Evolutionary conservation across 2,329 filamentous ascomycete species (phyloP), one percentile per base, ranked within the genome.

Genomic region (Sclerotinia sclerotiorum): DNA sequence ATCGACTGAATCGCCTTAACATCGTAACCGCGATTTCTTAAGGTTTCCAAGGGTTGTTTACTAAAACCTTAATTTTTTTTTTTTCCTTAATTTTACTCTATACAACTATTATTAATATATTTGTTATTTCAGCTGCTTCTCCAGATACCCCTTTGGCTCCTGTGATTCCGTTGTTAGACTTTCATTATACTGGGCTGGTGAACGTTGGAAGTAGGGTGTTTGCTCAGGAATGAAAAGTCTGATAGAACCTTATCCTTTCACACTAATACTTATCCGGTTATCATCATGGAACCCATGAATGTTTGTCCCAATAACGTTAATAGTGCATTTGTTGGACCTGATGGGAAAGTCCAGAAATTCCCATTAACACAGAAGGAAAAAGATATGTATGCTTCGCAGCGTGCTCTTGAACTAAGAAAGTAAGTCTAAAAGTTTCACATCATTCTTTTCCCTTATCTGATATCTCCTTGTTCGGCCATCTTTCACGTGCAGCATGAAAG

Each of bases 371-470:
- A 32, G 69, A 73, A 63, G 73, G 70, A 44, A 70, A 75, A 49
- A 60, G 71, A 44, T 6, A 62, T 67, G 55, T 61, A 52, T 29
- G 56, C 24, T n/a, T 67, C 65, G n/a, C 65, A 67, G 42, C 65
- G 65, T 44, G 73, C 74, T 4, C 66, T 76, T n/a, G 75, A 77
- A 69, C 68, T 77, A 49, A 72, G 74, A 44, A 76, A 76, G 75
- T 76, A 72, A 54, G 73, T 71, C 35, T 46, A 21, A 46, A 8
- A 35, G 8, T 62, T 27, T 27, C 7, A 17, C 2, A 39, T 62
- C 7, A 11, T 39, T 6, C 5, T 7, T 24, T 39, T 19, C 3
- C 19, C 21, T 3, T 5, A 19, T 60, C 35, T 19, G n/a, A 13
- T 2, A 17, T 7, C 11, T 24, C 11, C 11, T 35, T 15, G 8